Base-by-base conservation (phyloP, 1,139 yeast genomes). In the Suhomyces terraborum region DNA sequence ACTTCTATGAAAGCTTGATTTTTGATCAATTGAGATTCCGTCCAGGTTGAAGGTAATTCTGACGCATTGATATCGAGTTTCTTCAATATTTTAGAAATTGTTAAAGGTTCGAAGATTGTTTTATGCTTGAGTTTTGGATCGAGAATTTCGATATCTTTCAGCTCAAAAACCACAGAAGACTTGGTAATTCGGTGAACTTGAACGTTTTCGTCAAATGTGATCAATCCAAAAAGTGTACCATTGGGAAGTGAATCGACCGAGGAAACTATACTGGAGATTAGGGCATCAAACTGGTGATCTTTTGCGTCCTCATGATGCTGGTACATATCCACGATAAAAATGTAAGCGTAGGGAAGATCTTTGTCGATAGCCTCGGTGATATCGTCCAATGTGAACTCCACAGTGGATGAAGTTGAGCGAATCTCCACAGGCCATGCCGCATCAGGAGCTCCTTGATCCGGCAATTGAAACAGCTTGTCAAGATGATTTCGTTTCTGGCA, bases 251-350 rank as follows among this genome's bases (percentile, higher is more conserved):
- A 29, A 2, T 49, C 47, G 5, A 69, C 44, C 4, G 59, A 48
- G 3, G 43, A 41, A 13, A 49, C 37, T 3, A 70, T 41, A 0
- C 49, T 37, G 1, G 38, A 26, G 7, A 55, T 55, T 25, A 68
- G 54, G 3, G 39, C 18, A 1, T 32, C 40, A 38, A 64, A 65
- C 0, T 60, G 51, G 3, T 38, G 31, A 8, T 50, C 47, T n/a
- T 43, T 46, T 1, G 49, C 21, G 16, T 60, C 61, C 27, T 66
- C 69, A 0, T 45, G 35, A 46, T 67, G 63, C 41, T 61, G 62
- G 45, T 66, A 67, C 4, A 43, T 22, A 46, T 70, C 75, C 9
- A 71, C 36, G 3, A 69, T 56, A 36, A 62, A 60, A 3, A 61
- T 43, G 32, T 47, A 55, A 2, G 54, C 52, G 9, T 43, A 34